A percentile compares a stretch with the other conserved stretches of the same genome.
phyloP scores from a whole-genome alignment of 1,284 basidiomycete species.

The Boletus smithii region DNA sequence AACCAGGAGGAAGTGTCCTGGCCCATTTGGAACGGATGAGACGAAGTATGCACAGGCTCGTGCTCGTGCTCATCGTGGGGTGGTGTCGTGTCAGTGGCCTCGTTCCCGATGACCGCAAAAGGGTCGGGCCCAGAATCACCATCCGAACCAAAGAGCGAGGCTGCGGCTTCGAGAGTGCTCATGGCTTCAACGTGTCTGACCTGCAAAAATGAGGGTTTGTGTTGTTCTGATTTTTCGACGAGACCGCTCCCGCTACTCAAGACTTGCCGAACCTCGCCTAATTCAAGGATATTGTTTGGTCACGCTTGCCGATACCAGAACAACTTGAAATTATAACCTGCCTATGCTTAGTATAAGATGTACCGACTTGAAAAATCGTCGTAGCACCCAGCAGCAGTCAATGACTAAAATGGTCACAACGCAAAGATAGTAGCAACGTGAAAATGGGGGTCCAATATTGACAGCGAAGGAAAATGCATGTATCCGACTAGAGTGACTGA shows the following conservation, averaged over 20 bases:
- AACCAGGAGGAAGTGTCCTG: slow-evolving; percentile 35
- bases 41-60: slow-evolving; percentile 15
- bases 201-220: slow-evolving; percentile 9
- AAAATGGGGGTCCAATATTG: slow-evolving; percentile 26
- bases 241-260: background rate
- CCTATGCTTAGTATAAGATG: background rate
- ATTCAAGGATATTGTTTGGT: slow-evolving; percentile 26
- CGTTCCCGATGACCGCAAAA: slow-evolving; percentile 58
- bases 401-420: slow-evolving; percentile 10
- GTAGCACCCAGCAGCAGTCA: background rate
- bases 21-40: slow-evolving; percentile 31
- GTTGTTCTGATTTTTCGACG: slow-evolving; percentile 20
- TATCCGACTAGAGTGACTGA: slow-evolving; percentile 26
- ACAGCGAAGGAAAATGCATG: slow-evolving; percentile 30
- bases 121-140: slow-evolving; percentile 57
- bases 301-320: slow-evolving; percentile 17
- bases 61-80: slow-evolving; percentile 23
- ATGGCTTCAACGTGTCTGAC: slow-evolving; percentile 42
- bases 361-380: no score
- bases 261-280: background rate
- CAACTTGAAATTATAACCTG: background rate
- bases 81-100: slow-evolving; percentile 29
- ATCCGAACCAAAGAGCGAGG: slow-evolving; percentile 68
- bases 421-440: slow-evolving; percentile 14
- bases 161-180: slow-evolving; percentile 70